These are phyloP conservation scores for Emmonsia crescens DNA, from an alignment of 2,329 filamentous ascomycete genomes.

Conservation along the genomic window DNA sequence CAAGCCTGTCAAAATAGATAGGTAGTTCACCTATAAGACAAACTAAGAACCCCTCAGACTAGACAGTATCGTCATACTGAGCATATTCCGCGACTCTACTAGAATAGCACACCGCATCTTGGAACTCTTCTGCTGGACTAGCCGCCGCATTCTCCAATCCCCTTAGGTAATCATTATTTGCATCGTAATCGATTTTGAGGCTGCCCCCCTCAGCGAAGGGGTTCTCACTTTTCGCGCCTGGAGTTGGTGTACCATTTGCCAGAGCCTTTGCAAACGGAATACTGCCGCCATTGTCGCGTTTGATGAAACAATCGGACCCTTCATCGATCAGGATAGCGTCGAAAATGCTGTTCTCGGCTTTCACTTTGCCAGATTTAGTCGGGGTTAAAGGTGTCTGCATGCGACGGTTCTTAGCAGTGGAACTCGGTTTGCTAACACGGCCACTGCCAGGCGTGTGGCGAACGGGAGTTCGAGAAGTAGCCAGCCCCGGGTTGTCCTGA, in stretches of 20 bases:
- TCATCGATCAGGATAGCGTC: not conserved
- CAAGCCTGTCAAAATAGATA: not conserved
- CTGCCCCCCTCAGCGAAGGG: not conserved
- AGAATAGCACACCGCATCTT: not conserved
- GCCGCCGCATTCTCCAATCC: not conserved
- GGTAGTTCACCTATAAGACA: not conserved
- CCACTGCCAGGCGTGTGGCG: slow-evolving; percentile 4
- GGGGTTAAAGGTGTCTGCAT: not conserved
- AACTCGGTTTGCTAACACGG: not conserved
- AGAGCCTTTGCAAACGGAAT: not conserved
- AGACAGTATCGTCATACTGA: not conserved
- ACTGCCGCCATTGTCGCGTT: not conserved
- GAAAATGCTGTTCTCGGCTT: not conserved
- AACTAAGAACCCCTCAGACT: not conserved
- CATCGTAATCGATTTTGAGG: not conserved
- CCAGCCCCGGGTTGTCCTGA: slow-evolving; percentile 16
- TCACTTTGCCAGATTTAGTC: not conserved
- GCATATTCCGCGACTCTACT: not conserved
- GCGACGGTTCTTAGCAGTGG: not conserved
- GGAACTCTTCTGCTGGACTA: not conserved
- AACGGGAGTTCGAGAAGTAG: slow-evolving; percentile 9
- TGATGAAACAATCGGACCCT: not conserved
- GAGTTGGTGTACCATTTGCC: not conserved
- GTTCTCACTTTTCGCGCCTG: not conserved
- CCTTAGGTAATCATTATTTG: not conserved